Conservation (phyloP, 2,329 filamentous ascomycete species). For the Sclerotinia trifoliorum region DNA sequence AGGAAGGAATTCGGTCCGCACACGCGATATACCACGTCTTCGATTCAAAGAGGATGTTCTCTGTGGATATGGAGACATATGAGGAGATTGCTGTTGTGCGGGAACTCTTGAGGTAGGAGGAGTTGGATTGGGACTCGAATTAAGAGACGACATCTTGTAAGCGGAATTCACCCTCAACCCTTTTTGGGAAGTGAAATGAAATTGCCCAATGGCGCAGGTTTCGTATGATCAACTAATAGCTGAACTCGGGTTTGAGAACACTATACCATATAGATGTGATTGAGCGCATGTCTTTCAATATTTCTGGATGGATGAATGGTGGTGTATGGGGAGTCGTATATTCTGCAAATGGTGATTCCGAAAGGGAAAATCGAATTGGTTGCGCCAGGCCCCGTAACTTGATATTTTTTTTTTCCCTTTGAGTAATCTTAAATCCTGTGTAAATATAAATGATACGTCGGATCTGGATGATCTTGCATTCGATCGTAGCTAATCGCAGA, state of each 20-base stretch:
- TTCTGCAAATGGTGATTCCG: not conserved
- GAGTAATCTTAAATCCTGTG: not conserved
- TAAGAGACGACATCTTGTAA: constrained; percentile 14
- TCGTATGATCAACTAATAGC: constrained; percentile 18
- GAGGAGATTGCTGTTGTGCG: constrained; percentile 14
- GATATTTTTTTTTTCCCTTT: not conserved
- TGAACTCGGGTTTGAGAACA: constrained; percentile 16
- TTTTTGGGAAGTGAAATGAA: not conserved
- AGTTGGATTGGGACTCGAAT: constrained; percentile 15
- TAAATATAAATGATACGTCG: constrained; percentile 2
- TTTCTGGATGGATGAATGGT: not conserved
- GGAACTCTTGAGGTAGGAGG: constrained; percentile 2
- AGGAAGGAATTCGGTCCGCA: constrained; percentile 38
- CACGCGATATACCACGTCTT: constrained; percentile 34
- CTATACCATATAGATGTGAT: constrained; percentile 14
- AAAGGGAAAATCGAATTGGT: not conserved
- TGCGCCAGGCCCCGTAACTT: constrained; percentile 5
- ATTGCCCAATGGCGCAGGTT: not conserved
- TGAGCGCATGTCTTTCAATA: constrained; percentile 20
- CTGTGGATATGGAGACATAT: constrained; percentile 7
- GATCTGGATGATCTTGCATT: constrained; percentile 23
- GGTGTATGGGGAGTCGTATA: not conserved
- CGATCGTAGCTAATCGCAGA: constrained; percentile 14
- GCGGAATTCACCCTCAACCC: not conserved
- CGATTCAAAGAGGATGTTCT: constrained; percentile 25